Percentiles rank a stretch among this genome's conserved stretches.
Evolutionary conservation across 768 basidiomycete species (phyloP).

Genomic region (Ramaria sp.): DNA sequence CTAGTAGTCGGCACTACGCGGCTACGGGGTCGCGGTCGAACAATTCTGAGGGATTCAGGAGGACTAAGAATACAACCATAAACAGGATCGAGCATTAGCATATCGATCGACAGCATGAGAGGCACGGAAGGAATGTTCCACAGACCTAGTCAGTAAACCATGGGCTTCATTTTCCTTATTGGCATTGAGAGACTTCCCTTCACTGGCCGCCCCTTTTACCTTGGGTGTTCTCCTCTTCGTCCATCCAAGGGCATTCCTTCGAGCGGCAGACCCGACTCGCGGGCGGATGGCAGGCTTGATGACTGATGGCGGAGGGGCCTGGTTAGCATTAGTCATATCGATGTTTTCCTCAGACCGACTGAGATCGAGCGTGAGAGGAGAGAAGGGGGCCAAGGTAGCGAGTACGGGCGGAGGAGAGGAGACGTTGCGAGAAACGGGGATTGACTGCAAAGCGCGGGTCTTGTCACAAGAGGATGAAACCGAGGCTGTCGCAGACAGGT

Average conservation of each 20-base stretch:
- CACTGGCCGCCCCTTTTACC: neutral
- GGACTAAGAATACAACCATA: conserved; percentile 20
- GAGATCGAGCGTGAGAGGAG: conserved; percentile 27
- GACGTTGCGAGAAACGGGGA: conserved; percentile 32
- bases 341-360: conserved; percentile 12
- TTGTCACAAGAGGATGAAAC: conserved; percentile 13
- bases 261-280: conserved; percentile 41
- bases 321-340: neutral
- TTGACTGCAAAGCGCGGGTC: conserved; percentile 27
- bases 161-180: conserved; percentile 41
- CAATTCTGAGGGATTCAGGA: conserved; percentile 30
- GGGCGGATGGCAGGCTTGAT: conserved; percentile 28
- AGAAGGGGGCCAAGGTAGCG: conserved; percentile 31
- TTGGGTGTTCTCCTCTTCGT: conserved; percentile 40
- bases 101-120: neutral
- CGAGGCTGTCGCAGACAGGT: conserved; percentile 8
- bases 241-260: conserved; percentile 51
- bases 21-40: conserved; percentile 35
- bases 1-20: neutral
- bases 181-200: conserved; percentile 29
- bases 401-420: conserved; percentile 26
- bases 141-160: conserved; percentile 40
- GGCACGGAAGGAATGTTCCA: conserved; percentile 21
- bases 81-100: too few species aligned
- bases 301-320: neutral